phyloP scores from a whole-genome alignment of 2,329 filamentous ascomycete species.

The Exophiala sideris region DNA sequence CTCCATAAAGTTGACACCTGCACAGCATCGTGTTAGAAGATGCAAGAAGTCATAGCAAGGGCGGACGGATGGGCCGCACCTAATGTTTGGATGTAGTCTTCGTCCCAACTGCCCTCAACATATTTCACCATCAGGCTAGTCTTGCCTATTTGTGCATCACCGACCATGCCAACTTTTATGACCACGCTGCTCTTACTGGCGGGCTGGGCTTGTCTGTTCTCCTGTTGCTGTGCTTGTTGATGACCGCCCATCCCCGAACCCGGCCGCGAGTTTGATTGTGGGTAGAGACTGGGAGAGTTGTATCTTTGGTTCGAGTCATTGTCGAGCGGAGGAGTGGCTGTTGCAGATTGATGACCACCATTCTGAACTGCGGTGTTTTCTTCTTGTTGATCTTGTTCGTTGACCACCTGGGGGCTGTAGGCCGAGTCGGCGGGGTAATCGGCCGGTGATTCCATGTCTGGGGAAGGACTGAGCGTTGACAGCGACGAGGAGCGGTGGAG shows the following conservation, averaged over 20 bases:
- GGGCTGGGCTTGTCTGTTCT: constrained; percentile 37
- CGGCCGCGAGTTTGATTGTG: constrained; percentile 45
- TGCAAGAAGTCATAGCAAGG: not conserved
- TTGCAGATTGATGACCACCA: constrained; percentile 33
- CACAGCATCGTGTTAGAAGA: not conserved
- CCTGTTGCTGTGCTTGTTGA: constrained; percentile 47
- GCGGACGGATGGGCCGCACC: constrained; percentile 48
- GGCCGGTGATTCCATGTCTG: constrained; percentile 14
- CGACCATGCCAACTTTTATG: constrained; percentile 99
- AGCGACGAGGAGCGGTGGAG: constrained; percentile 6
- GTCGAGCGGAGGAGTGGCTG: constrained; percentile 47
- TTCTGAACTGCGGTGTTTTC: constrained; percentile 21
- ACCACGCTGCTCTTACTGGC: constrained; percentile 66
- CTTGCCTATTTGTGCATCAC: constrained; percentile 98
- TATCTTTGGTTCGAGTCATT: constrained; percentile 43
- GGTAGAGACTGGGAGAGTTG: constrained; percentile 42
- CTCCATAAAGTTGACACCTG: constrained; percentile 99
- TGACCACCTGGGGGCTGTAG: constrained; percentile 28
- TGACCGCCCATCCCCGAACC: constrained; percentile 48
- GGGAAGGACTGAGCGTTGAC: not conserved
- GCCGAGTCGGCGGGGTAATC: constrained; percentile 26
- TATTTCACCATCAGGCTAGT: constrained; percentile 99
- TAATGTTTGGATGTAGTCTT: constrained; percentile 98
- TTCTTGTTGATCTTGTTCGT: constrained; percentile 25
- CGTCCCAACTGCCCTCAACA: constrained; percentile 98